Conservation (phyloP, 257 asterid genomes). For the Nicotiana knightiana region DNA sequence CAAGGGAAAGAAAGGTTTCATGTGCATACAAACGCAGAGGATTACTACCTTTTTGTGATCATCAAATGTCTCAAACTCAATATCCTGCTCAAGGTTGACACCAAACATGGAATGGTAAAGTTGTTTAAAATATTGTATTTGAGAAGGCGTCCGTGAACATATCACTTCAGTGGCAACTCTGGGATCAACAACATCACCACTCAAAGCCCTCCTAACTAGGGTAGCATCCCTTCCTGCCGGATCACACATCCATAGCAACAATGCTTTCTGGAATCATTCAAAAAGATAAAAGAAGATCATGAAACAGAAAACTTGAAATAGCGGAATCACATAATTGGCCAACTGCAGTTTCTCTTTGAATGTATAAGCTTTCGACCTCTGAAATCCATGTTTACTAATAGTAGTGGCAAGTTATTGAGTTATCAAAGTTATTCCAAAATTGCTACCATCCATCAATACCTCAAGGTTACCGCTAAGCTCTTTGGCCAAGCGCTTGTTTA, state of each 20-base stretch:
- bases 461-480: slow-evolving; percentile 76
- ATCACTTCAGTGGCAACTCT: slow-evolving; percentile 82
- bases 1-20: too few relatives aligned
- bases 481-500: slow-evolving; percentile 61
- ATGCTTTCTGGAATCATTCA: slow-evolving; percentile 54
- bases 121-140: slow-evolving; percentile 68
- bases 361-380: not conserved
- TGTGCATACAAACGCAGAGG: not conserved
- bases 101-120: slow-evolving; percentile 51
- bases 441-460: slow-evolving; percentile 33
- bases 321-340: not conserved
- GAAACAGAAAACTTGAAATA: not conserved
- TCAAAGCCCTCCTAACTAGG: slow-evolving; percentile 51
- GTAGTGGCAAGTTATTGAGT: not conserved
- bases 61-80: slow-evolving; percentile 50
- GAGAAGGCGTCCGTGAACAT: slow-evolving; percentile 86
- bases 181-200: slow-evolving; percentile 33
- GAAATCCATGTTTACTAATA: not conserved
- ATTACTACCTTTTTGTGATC: slow-evolving; percentile 70
- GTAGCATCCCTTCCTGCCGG: slow-evolving; percentile 84
- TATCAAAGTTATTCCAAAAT: not conserved
- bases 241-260: slow-evolving; percentile 83
- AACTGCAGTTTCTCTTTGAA: not conserved
- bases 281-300: not conserved
- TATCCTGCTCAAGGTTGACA: slow-evolving; percentile 71